Base-by-base conservation (phyloP, 2,329 filamentous ascomycete genomes). In the Colletotrichum gigasporum region DNA sequence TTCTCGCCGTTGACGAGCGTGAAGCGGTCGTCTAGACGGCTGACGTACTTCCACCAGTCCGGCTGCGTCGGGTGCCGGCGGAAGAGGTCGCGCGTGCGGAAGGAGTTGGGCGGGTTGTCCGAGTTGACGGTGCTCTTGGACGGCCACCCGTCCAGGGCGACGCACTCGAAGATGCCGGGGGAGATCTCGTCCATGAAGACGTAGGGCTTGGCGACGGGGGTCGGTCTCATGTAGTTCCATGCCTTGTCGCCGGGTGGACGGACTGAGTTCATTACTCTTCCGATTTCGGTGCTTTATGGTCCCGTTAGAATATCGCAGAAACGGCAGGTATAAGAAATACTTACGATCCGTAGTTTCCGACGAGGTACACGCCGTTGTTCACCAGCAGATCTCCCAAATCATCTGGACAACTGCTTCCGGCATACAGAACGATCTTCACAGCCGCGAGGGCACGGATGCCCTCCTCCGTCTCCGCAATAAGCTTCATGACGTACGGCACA, bases 401-500 rank as follows among this genome's bases (percentile, higher is more conserved):
- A 65, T 84, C 80, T 0, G 82, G 82, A 67, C 80, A 83, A 12
- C 78, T 73, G 12, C 79, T 81, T 2, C 82, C 82, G 10, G 77
- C 81, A 57, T 78, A 82, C 69, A 79, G 74, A 30, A 83, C 79
- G 4, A 81, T 69, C 53, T 80, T 76, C n/a, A 79, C 71, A 4
- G 69, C 70, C 2, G 72, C 71, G 20, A 84, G 71, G 3, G 68
- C 71, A 4, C 73, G 65, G 2, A 82, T 75, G 0, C 83, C 84
- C 12, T 81, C 78, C 5, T 79, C 72, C 0, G 79, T 77, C 66
- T 85, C 85, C 2, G 79, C 79, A 1, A 86, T 73, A 1, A 87
- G 72, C 67, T 86, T 85, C 35, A 87, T 68, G 0, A 81, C 78
- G 64, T 86, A 86, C 0, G 84, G 84, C 2, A 87, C 83, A 18